Base-by-base conservation (phyloP, 2,329 filamentous ascomycete species). In the Fusarium bulbicola region DNA sequence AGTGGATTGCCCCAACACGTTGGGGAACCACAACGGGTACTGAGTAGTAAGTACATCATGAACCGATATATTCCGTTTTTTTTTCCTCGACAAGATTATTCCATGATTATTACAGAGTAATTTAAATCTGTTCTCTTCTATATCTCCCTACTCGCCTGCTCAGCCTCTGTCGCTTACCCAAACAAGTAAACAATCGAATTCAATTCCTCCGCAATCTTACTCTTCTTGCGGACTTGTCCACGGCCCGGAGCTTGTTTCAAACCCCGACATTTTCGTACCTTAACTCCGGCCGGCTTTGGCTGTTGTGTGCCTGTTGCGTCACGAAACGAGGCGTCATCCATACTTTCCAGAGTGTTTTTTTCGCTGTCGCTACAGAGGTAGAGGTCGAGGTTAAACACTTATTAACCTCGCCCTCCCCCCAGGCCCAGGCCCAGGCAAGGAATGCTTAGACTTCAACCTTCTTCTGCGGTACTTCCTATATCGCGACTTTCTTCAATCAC, bases 361-460 rank as follows among this genome's bases (percentile, higher is more conserved):
- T 30, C 42, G 36, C 30, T 36, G 49, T 63, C 64, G 66, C 68
- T 69, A 69, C 65, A 52, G 77, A 72, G 76, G 67, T 68, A 34
- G 76, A 73, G 75, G 68, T 67, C 73, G 36, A 67, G 30, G 34
- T 76, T 68, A 68, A 54, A 54, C 36, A 30, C 71, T 75, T 69
- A 76, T 74, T 64, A 68, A 60, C 52, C 60, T 52, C 61, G 70
- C 53, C 74, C 79, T 62, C 66, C 56, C 73, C 78, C 58, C 70
- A 32, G 9, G 18, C 7, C n/a, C n/a, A n/a, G n/a, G n/a, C n/a
- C n/a, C 3, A 34, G n/a, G 74, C 81, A 53, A 59, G 84, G 81
- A 74, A 87, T 87, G 85, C 83, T 86, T 79, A 86, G 82, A 76
- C 80, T 79, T 75, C 83, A 84, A 73, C 74, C 81, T 69, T 78